phyloP scores from a whole-genome alignment of 768 basidiomycete genomes.

The Pleurotus tuber-regium region DNA sequence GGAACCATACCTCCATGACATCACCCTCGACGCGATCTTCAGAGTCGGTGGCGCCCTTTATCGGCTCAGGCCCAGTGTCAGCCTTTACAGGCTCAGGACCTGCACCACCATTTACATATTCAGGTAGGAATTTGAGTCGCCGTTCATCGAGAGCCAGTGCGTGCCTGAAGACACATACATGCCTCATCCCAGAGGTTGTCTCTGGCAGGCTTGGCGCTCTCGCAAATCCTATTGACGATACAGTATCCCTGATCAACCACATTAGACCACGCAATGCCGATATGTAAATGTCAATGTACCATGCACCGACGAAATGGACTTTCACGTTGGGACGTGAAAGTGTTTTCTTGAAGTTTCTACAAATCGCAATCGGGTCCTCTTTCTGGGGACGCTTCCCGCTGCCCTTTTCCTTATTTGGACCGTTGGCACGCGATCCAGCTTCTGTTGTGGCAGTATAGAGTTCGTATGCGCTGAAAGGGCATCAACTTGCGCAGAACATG shows the following conservation, averaged over 20 bases:
- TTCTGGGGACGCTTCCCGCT: background rate
- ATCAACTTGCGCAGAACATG: background rate
- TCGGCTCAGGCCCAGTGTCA: background rate
- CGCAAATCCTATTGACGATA: conserved; percentile 40
- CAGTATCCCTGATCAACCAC: conserved; percentile 37
- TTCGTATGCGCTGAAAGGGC: conserved; percentile 30
- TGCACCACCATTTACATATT: conserved; percentile 24
- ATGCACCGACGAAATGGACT: conserved; percentile 44
- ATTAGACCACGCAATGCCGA: background rate
- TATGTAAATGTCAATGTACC: conserved; percentile 22
- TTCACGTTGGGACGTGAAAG: conserved; percentile 24
- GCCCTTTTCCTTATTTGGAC: background rate
- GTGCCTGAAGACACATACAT: conserved; percentile 42
- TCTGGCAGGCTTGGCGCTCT: conserved; percentile 28
- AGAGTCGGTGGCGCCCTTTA: too few species aligned
- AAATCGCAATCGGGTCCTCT: background rate
- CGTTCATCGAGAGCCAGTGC: conserved; percentile 46
- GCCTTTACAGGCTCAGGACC: background rate
- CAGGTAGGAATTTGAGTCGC: conserved; percentile 45
- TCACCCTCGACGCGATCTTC: conserved; percentile 11
- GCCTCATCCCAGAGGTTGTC: conserved; percentile 22
- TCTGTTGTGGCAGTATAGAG: conserved; percentile 24
- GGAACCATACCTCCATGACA: conserved; percentile 31
- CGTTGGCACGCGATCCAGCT: background rate
- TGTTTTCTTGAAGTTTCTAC: conserved; percentile 16